Evolutionary conservation across 2,329 filamentous ascomycete species (phyloP), one percentile per base, ranked within the genome.

Genomic region (Thermochaetoides dissita): DNA sequence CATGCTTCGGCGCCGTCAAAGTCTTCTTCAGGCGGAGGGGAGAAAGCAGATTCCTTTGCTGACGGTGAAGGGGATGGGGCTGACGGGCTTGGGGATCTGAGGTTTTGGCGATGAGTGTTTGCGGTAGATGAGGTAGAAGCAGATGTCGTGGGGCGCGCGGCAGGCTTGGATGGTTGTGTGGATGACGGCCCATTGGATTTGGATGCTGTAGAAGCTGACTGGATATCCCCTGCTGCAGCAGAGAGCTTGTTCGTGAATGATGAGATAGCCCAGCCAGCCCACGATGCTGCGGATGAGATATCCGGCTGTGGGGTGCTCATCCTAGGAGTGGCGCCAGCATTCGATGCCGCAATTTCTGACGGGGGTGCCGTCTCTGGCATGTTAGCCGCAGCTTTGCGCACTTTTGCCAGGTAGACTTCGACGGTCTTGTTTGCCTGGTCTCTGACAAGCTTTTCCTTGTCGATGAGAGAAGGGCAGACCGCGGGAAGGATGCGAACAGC

Each of bases 231-330:
- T 7, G 82, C 82, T 0, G 86, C 87, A 0, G 83, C 65, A 2
- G 85, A 80, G 9, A 96, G 60, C 55, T 94, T 95, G 62, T 96
- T 96, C 2, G 91, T 96, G 58, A 98, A 98, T 1, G 87, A 95
- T 0, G 91, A 96, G 42, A 98, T 95, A 1, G 91, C 91, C 91
- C 91, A 98, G 9, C 91, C 91, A 1, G 91, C 78, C 91, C 91
- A 96, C 4, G 79, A 78, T 17, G 72, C 67, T 1, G 53, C 41
- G 1, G 47, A 72, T 34, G 71, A 74, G 37, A 64, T 61, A 46
- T 55, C 60, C 2, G 72, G 65, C 46, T 86, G 82, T 1, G 86
- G 80, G 1, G 84, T 91, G 48, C 81, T 79, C 70, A 94, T 91
- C 31, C 85, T 76, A 1, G 84, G 81, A 24, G 17, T 24, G 1